Evolutionary conservation across 2,329 filamentous ascomycete genomes (phyloP), one percentile per base, ranked within the genome.

Genomic region (Talaromyces amestolkiae): DNA sequence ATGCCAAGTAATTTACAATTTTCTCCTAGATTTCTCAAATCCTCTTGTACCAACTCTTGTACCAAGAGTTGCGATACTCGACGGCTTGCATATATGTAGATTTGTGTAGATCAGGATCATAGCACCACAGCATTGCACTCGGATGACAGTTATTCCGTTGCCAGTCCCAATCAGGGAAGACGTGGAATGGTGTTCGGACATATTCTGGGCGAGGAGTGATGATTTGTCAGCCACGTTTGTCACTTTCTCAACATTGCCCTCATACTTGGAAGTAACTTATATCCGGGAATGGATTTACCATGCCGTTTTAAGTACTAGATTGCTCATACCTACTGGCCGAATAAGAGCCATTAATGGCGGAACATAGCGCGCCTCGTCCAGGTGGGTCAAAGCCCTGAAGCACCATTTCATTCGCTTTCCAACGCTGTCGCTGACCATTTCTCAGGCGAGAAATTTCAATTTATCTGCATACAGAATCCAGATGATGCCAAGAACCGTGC

Each of bases 401-500:
- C 22, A 31, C 8, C 11, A 49, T 17, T 17, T 8, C 47, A 27
- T 49, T 13, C 5, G 13, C 22, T n/a, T 31, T 3, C 24, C 15
- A 53, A n/a, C 24, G n/a, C 49, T n/a, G n/a, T 51, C 22, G 17
- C 27, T 53, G 11, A 53, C 4, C 33, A 24, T 39, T 7, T 37
- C 9, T 1, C 11, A 58, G 54, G 33, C 13, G 35, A 39, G 13
- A 58, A 8, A 22, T 63, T 63, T 43, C 35, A 45, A 27, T 68
- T 69, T 60, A 69, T 74, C 56, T 65, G 63, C n/a, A 56, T 70
- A 27, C 69, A 70, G 47, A 63, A 49, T 64, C 67, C 71, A 66
- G 61, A 68, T 66, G 69, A 74, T 19, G 15, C 27, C 8, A 65
- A 51, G 49, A 27, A 39, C 35, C 65, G 19, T 8, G 67, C 17